These are phyloP conservation scores for Fusarium tuaranense DNA, from an alignment of 2,329 filamentous ascomycete genomes.

Conservation along the genomic window DNA sequence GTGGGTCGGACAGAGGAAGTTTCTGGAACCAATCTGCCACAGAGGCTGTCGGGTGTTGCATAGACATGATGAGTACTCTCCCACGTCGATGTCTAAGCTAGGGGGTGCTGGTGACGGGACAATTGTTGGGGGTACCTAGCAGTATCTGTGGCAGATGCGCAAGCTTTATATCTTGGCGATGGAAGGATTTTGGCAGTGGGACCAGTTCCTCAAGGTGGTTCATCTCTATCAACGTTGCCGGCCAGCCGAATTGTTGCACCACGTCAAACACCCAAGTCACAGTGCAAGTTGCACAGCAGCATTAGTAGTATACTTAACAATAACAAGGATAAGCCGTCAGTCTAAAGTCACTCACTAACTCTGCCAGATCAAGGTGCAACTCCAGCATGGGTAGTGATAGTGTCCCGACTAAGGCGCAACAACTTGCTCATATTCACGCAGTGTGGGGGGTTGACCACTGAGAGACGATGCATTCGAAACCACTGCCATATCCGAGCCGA, in stretches of 20 bases:
- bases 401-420: neutral
- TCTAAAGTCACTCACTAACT: neutral
- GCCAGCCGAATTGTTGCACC: neutral
- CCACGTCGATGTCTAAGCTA: neutral
- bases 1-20: neutral
- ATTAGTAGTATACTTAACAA: neutral
- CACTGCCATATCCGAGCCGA: neutral
- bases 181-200: no score
- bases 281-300: neutral
- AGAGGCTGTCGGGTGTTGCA: neutral
- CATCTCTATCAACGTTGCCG: neutral
- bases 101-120: neutral
- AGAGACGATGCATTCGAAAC: neutral
- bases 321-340: no score
- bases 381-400: neutral
- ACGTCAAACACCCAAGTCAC: neutral
- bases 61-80: neutral
- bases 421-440: conserved; percentile 1
- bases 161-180: neutral
- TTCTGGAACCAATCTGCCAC: neutral
- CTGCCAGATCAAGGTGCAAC: neutral
- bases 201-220: neutral
- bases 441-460: neutral
- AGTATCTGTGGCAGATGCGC: neutral
- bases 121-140: neutral